Evolutionary conservation across 2,329 filamentous ascomycete species (phyloP), one percentile per base, ranked within the genome.

Genomic region (Rachicladosporium sp.): DNA sequence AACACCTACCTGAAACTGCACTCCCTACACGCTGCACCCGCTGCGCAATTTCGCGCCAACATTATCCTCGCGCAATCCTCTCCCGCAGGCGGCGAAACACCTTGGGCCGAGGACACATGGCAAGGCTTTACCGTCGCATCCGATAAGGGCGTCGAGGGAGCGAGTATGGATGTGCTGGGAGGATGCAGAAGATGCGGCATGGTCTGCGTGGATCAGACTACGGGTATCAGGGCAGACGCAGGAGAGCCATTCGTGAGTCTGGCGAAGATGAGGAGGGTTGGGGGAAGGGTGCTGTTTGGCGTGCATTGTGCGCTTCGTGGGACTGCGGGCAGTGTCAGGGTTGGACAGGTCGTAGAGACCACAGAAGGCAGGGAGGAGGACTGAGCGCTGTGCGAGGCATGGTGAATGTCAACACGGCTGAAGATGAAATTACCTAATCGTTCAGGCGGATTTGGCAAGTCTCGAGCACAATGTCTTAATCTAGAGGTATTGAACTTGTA

Each of bases 151-250:
- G 70, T 79, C 43, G 59, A 63, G 7, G 35, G 40, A 19, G 33
- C 40, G 13, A 38, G 11, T 3, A 82, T 85, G 51, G 69, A 81
- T 45, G 75, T 93, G 52, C 64, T 96, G 4, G 89, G 88, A 1
- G 75, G 82, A 3, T 98, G 91, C 54, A 75, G 86, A 44, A 70
- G 91, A 43, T 98, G 91, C 51, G 87, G 94, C 58, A 96, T 98
- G 88, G 81, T 98, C 7, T 95, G 89, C 56, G 76, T 96, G 34
- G 80, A 98, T 54, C 91, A 95, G 58, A 68, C 77, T 35, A 94
- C 81, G 9, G 87, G 78, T 0, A 70, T 77, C 46, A 82, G 78
- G 57, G 76, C 78, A 46, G 77, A 86, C 46, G 23, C 23, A 8
- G 23, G 23, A 27, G 91, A 96, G 59, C 91, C 91, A 0, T 93